These are phyloP conservation scores for Syzygium jambos DNA, from an alignment of 345 rosid species.

Conservation along the genomic window DNA sequence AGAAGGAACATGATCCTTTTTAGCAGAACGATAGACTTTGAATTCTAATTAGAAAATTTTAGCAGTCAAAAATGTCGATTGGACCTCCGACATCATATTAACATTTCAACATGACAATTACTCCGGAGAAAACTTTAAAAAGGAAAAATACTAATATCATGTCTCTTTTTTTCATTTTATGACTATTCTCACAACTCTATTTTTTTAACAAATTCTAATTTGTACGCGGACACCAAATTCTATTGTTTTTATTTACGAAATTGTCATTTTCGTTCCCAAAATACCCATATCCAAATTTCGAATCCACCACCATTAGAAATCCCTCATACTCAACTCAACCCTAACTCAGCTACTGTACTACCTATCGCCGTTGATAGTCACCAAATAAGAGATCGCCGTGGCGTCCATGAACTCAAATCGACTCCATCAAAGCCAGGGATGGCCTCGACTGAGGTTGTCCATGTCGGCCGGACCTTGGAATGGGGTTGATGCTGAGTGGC, in stretches of 20 bases:
- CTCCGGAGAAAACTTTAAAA: background rate
- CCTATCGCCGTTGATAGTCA: background rate
- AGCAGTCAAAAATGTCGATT: background rate
- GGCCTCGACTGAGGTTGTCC: too few relatives aligned
- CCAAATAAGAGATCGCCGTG: background rate
- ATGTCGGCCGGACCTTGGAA: too few relatives aligned
- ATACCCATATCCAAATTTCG: accelerated
- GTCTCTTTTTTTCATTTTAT: background rate
- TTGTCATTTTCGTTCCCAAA: background rate
- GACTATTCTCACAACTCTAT: background rate
- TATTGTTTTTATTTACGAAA: background rate
- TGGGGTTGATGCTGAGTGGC: too few relatives aligned
- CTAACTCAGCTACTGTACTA: accelerated
- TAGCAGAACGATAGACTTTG: background rate
- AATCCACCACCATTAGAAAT: background rate
- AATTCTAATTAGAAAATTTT: background rate
- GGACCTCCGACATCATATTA: background rate
- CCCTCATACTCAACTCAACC: background rate
- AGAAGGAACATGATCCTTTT: background rate
- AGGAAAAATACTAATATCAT: background rate
- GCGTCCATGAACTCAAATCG: too few relatives aligned
- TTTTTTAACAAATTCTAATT: background rate
- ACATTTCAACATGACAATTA: background rate
- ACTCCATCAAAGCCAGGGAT: too few relatives aligned
- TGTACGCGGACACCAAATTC: background rate